Percentiles rank a stretch among this genome's conserved stretches.
These are phyloP conservation scores for Chalciporus sp. DNA, from an alignment of 1,284 basidiomycete species.

Conservation along the genomic window DNA sequence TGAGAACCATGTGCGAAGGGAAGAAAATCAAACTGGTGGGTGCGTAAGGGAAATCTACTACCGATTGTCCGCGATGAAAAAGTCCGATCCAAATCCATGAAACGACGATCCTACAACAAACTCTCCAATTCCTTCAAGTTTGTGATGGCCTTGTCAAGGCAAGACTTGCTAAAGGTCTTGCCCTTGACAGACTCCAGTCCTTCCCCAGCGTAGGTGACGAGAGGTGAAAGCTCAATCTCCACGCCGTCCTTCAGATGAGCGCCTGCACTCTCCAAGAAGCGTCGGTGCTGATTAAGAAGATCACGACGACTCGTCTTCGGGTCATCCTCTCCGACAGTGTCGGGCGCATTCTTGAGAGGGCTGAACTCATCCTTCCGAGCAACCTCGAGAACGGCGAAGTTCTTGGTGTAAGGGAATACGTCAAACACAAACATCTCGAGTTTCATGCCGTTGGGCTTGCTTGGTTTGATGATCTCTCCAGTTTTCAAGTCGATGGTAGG, in stretches of 20 bases:
- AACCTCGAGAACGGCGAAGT: slow-evolving; percentile 90
- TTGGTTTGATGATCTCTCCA: slow-evolving; percentile 75
- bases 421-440: slow-evolving; percentile 99
- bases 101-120: slow-evolving; percentile 35
- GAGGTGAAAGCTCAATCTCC: slow-evolving; percentile 91
- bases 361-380: slow-evolving; percentile 91
- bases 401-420: slow-evolving; percentile 92
- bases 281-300: slow-evolving; percentile 86
- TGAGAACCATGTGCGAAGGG: not conserved
- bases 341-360: slow-evolving; percentile 96
- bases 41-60: not conserved
- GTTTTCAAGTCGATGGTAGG: slow-evolving; percentile 74
- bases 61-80: slow-evolving; percentile 8
- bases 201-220: slow-evolving; percentile 90
- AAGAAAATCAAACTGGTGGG: not conserved
- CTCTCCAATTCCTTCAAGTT: slow-evolving; percentile 54
- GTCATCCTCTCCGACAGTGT: slow-evolving; percentile 85
- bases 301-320: slow-evolving; percentile 90
- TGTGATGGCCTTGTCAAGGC: slow-evolving; percentile 40
- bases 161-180: slow-evolving; percentile 70
- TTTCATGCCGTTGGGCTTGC: slow-evolving; percentile 98
- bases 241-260: slow-evolving; percentile 69
- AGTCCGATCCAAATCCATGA: slow-evolving; percentile 32
- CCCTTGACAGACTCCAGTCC: slow-evolving; percentile 83
- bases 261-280: slow-evolving; percentile 84